Evolutionary conservation across 1,284 basidiomycete genomes (phyloP), one percentile per base, ranked within the genome.

Genomic region (Filobasidium uniguttulatum): DNA sequence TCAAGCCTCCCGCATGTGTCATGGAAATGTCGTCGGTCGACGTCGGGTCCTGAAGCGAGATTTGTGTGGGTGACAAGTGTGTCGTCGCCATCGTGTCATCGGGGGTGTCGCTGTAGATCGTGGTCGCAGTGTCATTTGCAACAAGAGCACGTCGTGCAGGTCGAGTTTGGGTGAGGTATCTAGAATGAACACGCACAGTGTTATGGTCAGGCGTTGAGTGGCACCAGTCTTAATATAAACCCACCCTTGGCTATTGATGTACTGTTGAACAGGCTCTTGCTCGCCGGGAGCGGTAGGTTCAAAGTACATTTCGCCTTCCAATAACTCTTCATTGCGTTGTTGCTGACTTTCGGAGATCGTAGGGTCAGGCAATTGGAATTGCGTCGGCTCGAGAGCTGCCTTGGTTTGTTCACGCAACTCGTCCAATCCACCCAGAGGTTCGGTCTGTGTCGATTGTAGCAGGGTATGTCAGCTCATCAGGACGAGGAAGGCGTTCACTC

Each of bases 101-200:
- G 17, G 35, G 26, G 7, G 26, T 33, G 20, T 38, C 34, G 8
- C 34, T 48, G 25, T 25, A 28, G 35, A 37, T 19, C 28, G 23
- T 22, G 10, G 19, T 34, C 19, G 48, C 12, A 15, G 36, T 40
- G 37, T 49, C 38, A 5, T 30, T 31, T 37, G 34, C 22, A 12
- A 38, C 12, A 15, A 19, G 22, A 3, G 19, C 19, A 17, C 28
- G 48, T 12, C 22, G 17, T 15, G 19, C 14, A 3, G 37, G 48
- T n/a, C 37, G 37, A 6, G 48, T 49, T 34, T 49, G 48, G 3
- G 48, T 49, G 20, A 49, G 37, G 28, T 43, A 36, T 8, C 48
- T 49, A 28, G 12, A 23, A 7, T 8, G 6, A 25, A 19, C 10
- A 17, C 5, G 25, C 6, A 35, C 38, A 29, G 35, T 7, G 14